Percentiles rank a stretch among this genome's conserved stretches.
phyloP scores from a whole-genome alignment of 1,139 yeast genomes.

The Arxiozyma heterogenica region DNA sequence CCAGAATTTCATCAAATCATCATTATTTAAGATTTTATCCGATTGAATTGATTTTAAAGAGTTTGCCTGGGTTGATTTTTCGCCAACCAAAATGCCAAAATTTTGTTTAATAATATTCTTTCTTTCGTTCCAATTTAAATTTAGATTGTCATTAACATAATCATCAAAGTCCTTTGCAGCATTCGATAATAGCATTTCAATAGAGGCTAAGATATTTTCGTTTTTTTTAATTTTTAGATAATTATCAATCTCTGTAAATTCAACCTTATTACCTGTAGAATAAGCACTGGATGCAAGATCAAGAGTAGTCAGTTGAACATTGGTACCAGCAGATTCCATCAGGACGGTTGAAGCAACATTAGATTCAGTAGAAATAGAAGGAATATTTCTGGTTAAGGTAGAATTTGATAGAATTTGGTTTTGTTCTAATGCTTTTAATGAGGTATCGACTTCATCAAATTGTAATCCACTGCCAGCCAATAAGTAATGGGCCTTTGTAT shows the following conservation, averaged over 20 bases:
- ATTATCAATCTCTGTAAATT: conserved; percentile 38
- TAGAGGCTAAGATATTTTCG: conserved; percentile 72
- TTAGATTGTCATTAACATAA: conserved; percentile 61
- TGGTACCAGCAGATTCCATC: not conserved
- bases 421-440: conserved; percentile 37
- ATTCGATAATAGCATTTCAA: conserved; percentile 65
- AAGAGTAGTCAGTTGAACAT: not conserved
- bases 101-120: conserved; percentile 64
- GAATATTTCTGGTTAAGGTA: not conserved
- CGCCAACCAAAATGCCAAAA: conserved; percentile 36
- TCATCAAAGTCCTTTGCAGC: conserved; percentile 80
- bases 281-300: not conserved
- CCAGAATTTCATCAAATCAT: conserved; percentile 4
- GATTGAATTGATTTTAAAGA: not conserved
- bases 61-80: not conserved
- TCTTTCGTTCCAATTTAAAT: conserved; percentile 76
- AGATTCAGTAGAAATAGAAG: not conserved
- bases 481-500: conserved; percentile 82
- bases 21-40: not conserved
- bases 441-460: conserved; percentile 76
- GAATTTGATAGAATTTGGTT: conserved; percentile 3
- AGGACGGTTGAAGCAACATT: not conserved
- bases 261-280: not conserved
- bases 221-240: conserved; percentile 65
- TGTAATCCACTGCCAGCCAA: conserved; percentile 85